Base-by-base conservation (phyloP, 2,329 filamentous ascomycete genomes). In the Colletotrichum australisinense region DNA sequence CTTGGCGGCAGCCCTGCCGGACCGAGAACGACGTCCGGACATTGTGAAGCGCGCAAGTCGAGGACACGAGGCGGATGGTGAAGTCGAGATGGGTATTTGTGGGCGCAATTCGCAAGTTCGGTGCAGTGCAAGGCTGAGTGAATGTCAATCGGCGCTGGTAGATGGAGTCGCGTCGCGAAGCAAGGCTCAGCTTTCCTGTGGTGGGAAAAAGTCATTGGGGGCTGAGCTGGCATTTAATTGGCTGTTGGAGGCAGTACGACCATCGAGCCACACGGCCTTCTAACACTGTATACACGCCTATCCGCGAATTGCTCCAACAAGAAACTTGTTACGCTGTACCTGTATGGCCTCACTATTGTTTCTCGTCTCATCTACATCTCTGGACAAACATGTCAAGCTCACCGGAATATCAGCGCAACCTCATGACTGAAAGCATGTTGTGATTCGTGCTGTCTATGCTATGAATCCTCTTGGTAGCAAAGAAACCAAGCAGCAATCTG, bases 1-100 rank as follows among this genome's bases (percentile, higher is more conserved):
- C 81, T 86, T 88, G 58, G 87, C 87, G 75, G 87, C 87, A 76
- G 87, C 86, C 81, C 87, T 86, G 75, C 87, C 87, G 76, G 87
- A 87, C 79, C 87, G 83, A 80, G 71, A 73, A 53, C 71, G 67
- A 46, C 71, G 62, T 64, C 71, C 71, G 55, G 67, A 63, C 71
- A 73, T 73, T 26, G 16, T 63, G 67, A 59, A 19, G 56, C 49
- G 7, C 32, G 16, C 11, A 1, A 4, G 42, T 19, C 8, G 22
- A 16, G 35, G 11, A 3, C 49, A n/a, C 16, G 42, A 56, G 56
- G 56, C 53, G n/a, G 38, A 38, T 65, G 46, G 3, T 38, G 60
- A 46, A 32, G n/a, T n/a, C 26, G 52, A 52, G 28, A 58, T 60
- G 19, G n/a, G 46, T 32, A 16, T 64, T 30, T 49, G 28, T 56